Base-by-base conservation (phyloP, 2,329 filamentous ascomycete species). In the Cercospora zeae-maydis region DNA sequence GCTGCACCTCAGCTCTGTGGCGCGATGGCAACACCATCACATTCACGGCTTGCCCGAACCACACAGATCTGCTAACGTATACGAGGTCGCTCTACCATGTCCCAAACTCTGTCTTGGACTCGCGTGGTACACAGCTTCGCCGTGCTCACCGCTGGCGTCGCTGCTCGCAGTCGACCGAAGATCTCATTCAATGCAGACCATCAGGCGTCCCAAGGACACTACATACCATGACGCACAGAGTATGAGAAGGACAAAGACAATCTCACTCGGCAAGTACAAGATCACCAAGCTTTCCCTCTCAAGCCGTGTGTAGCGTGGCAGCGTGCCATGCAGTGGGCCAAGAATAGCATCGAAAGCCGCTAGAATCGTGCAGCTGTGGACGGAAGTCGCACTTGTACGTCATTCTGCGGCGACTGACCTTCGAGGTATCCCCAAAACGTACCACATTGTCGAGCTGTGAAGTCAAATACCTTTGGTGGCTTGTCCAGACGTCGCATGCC, bases 271-370 rank as follows among this genome's bases (percentile, higher is more conserved):
- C 55, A 49, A 45, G 39, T 31, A 57, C 55, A 58, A 58, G 37
- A 58, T 58, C 55, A 58, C 55, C 55, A 58, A 58, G 55, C 55
- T 58, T 58, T 31, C 16, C 39, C 10, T 58, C 14, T 58, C 27
- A 34, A 58, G 55, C 39, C 49, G 39, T 8, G 24, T 24, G n/a
- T n/a, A n/a, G n/a, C n/a, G n/a, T n/a, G n/a, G n/a, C n/a, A 45
- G 34, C 16, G 39, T 27, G 55, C 37, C 39, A 34, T 58, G 55
- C 39, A 47, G 11, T 21, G 24, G 31, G 55, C 39, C 55, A 49
- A 58, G 39, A 58, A 58, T 58, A 58, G 55, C 27, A 58, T 49
- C 4, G n/a, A 21, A 19, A 33, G 55, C 55, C 55, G 55, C 37
- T 49, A 30, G 37, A 58, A 47, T 39, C 55, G 55, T 13, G 27